Evolutionary conservation across 495 filamentous ascomycete species (phyloP), one percentile per base, ranked within the genome.

Genomic region (Cladorrhinum samala): DNA sequence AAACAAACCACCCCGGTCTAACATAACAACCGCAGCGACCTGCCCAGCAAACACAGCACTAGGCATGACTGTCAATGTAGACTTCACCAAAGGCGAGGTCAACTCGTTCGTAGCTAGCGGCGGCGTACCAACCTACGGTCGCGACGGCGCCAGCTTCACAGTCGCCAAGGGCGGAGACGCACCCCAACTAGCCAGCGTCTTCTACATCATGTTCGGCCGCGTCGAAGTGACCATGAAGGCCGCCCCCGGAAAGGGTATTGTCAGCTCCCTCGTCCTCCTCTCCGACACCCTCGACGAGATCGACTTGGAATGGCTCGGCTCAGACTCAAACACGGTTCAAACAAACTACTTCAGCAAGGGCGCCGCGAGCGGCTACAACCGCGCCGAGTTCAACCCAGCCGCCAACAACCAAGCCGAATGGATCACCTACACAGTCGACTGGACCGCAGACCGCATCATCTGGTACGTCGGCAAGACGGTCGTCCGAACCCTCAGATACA

Each of bases 341-440:
- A 86, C 82, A 65, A 96, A 98, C 72, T 98, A 91, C 74, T 98
- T 92, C 64, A 86, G 88, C 65, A 94, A 96, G 73, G 93, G 92
- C 13, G 83, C 88, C 49, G 87, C 85, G 1, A 72, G 69, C 11
- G 76, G 78, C 9, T 91, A 85, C 64, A 80, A 87, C 66, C 88
- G 89, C 41, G 91, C 83, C 16, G 77, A 83, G 36, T 91, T 85
- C 67, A 80, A 82, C 60, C 81, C 86, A 60, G 62, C 79, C 14
- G 66, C 81, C 43, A 68, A 76, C 46, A 83, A 80, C 57, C 83
- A 89, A 56, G 76, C 68, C 24, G 69, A 77, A 2, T 96, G 83
- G 67, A 82, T 93, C 73, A 96, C 84, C 52, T 98, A 96, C 70
- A 87, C 82, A n/a, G 83, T 95, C 56, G 82, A 90, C 68, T 98